Base-by-base conservation (phyloP, 768 basidiomycete species). In the Collybiopsis confluens region DNA sequence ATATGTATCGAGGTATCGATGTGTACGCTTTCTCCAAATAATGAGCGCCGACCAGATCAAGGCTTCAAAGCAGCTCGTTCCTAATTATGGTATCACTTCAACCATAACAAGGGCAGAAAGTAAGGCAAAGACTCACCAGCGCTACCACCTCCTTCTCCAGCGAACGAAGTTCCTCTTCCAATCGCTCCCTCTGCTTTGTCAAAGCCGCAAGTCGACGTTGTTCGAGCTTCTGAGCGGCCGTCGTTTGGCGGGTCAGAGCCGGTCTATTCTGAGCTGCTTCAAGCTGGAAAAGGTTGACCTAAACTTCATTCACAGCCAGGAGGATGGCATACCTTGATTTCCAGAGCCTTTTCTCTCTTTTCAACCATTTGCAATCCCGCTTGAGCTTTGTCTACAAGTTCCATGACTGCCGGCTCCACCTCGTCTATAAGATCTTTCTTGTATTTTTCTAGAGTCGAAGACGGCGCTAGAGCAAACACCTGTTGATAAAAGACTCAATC, bases 361-460 rank as follows among this genome's bases (percentile, higher is more conserved):
- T 76, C 70, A 51, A 92, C 66, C 8, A 71, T 63, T 26, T 78
- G 75, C 28, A 91, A 67, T 1, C 88, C 88, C 60, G 81, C 82
- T 61, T 90, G 85, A 0, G 88, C 84, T 21, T 81, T n/a, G n/a
- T n/a, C n/a, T n/a, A n/a, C n/a, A n/a, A n/a, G n/a, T n/a, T n/a
- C n/a, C n/a, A n/a, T n/a, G n/a, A n/a, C 85, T 27, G 86, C 82
- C 16, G 90, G 90, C 55, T 92, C 90, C 9, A 92, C 82, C 64
- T 91, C 90, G 49, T 89, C 86, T n/a, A n/a, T 83, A 37, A 92
- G 73, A 40, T 86, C 85, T 2, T 83, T 69, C 62, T 91, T 90
- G 71, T 92, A 90, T 66, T 72, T 76, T 50, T 78, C 77, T n/a
- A 91, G 78, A 0, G 83, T 87, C 11, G 73, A 76, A 65, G 92